phyloP scores from a whole-genome alignment of 2,329 filamentous ascomycete genomes.

The Zopfia rhizophila region DNA sequence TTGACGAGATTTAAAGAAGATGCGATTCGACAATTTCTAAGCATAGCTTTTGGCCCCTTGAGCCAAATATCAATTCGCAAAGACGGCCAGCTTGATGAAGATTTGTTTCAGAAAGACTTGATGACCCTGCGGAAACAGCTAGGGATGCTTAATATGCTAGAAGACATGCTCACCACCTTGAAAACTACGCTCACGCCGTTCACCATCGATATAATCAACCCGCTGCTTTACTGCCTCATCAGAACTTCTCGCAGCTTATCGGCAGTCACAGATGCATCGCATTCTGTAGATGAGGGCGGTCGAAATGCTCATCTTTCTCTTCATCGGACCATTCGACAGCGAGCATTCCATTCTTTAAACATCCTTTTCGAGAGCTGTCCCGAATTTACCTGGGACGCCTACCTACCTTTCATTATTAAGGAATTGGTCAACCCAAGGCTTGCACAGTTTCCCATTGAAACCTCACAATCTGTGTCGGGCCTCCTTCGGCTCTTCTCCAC shows the following conservation, averaged over 20 bases:
- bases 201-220: constrained; percentile 74
- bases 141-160: constrained; percentile 91
- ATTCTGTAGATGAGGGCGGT: constrained; percentile 39
- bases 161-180: constrained; percentile 85
- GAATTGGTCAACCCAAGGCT: constrained; percentile 82
- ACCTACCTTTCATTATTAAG: constrained; percentile 74
- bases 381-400: constrained; percentile 76
- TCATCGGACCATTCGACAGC: constrained; percentile 72
- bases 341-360: constrained; percentile 84
- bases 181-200: constrained; percentile 78
- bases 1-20: constrained; percentile 78
- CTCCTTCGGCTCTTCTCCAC: constrained; percentile 82
- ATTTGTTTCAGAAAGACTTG: constrained; percentile 59
- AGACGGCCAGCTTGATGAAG: constrained; percentile 59
- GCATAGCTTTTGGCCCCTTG: constrained; percentile 80
- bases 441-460: constrained; percentile 82
- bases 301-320: constrained; percentile 62
- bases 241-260: constrained; percentile 64
- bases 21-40: constrained; percentile 83
- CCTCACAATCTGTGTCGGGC: constrained; percentile 87
- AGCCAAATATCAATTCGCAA: constrained; percentile 69
- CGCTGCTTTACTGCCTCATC: constrained; percentile 83
- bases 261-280: constrained; percentile 43
- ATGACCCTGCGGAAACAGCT: constrained; percentile 81
- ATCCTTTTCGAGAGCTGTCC: constrained; percentile 79